Evolutionary conservation across 2,329 filamentous ascomycete genomes (phyloP).

Genomic region (Dothistroma septosporum): DNA sequence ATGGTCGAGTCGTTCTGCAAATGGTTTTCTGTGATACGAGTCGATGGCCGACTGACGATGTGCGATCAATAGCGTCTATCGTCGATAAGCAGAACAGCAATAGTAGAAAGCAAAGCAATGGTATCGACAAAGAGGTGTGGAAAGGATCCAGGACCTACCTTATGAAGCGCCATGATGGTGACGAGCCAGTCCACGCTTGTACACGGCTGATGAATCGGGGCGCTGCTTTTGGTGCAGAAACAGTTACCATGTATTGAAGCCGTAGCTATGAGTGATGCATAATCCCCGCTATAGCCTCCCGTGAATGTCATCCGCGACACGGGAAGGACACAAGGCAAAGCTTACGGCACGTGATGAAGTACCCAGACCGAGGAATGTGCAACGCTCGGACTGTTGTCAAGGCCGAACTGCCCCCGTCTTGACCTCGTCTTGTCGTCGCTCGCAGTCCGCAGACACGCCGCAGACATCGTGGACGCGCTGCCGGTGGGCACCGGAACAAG

Average conservation of each 20-base stretch:
- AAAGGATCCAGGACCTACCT: slow-evolving; percentile 10
- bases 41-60: slow-evolving; percentile 5
- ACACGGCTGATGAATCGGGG: slow-evolving; percentile 20
- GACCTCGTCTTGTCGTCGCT: not conserved
- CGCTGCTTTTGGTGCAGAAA: slow-evolving; percentile 10
- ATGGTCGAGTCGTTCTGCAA: not conserved
- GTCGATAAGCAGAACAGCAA: not conserved
- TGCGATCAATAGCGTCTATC: slow-evolving; percentile 1
- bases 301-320: not conserved
- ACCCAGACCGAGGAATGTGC: too few species aligned
- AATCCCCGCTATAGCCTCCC: slow-evolving; percentile 7
- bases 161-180: slow-evolving; percentile 12
- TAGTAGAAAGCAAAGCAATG: not conserved
- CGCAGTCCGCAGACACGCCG: not conserved
- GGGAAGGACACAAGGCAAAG: not conserved
- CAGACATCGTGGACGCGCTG: not conserved
- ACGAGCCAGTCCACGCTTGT: slow-evolving; percentile 10
- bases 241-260: slow-evolving; percentile 19
- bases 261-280: slow-evolving; percentile 12
- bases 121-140: not conserved
- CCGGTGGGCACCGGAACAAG: not conserved
- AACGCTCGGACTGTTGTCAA: not conserved
- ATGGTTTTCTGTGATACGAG: not conserved
- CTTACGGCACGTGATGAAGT: not conserved
- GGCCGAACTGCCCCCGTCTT: not conserved